Evolutionary conservation across 768 basidiomycete genomes (phyloP).

Genomic region (Suillus discolor): DNA sequence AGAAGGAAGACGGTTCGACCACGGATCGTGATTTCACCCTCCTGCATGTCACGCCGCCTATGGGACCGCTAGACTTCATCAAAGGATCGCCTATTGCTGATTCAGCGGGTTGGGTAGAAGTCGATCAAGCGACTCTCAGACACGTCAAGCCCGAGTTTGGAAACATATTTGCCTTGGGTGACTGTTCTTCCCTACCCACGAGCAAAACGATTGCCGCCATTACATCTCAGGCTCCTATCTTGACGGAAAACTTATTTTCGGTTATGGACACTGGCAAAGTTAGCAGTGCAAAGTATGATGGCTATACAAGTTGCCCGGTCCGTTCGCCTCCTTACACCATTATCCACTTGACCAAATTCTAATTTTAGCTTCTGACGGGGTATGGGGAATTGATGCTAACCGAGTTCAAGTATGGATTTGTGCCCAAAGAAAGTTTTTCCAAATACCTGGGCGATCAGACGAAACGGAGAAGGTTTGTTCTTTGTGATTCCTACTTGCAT

Average conservation of each 20-base stretch:
- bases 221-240: conserved; percentile 86
- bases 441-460: conserved; percentile 69
- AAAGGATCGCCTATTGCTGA: conserved; percentile 80
- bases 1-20: conserved; percentile 68
- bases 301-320: conserved; percentile 88
- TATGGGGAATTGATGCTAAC: conserved; percentile 85
- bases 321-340: conserved; percentile 27
- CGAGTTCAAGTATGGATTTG: conserved; percentile 92
- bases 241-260: conserved; percentile 85
- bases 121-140: conserved; percentile 78
- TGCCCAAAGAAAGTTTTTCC: conserved; percentile 86
- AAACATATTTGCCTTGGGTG: conserved; percentile 92
- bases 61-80: conserved; percentile 85
- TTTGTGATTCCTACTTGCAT: background rate
- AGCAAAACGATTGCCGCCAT: conserved; percentile 97
- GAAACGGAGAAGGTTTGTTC: conserved; percentile 67
- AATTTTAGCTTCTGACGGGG: conserved; percentile 68
- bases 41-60: conserved; percentile 88
- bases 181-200: conserved; percentile 89
- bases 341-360: conserved; percentile 11
- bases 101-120: conserved; percentile 85
- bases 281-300: conserved; percentile 75
- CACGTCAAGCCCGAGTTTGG: conserved; percentile 78
- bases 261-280: conserved; percentile 74
- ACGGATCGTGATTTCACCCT: conserved; percentile 78